Percentiles rank a stretch among this genome's conserved stretches.
Evolutionary conservation across 164 flowering plant species (phyloP).

Genomic region (Vitis amurensis): DNA sequence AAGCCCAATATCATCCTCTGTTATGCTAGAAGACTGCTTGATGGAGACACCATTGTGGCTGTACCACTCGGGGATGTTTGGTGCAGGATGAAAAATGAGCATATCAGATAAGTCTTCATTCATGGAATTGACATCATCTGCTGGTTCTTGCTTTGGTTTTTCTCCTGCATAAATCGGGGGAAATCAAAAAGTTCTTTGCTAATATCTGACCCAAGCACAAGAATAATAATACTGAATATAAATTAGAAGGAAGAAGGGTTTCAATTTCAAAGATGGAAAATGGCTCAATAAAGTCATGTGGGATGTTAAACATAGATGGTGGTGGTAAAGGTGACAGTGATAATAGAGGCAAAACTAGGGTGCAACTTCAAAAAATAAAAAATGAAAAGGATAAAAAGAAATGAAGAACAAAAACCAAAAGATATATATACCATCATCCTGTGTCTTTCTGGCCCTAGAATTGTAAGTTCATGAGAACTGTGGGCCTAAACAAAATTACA

Average conservation of each 20-base stretch:
- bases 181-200: background rate
- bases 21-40: conserved; percentile 34
- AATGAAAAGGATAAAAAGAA: too few relatives aligned
- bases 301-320: too few relatives aligned
- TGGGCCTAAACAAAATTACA: too few relatives aligned
- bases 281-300: too few relatives aligned
- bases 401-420: too few relatives aligned
- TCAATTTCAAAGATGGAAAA: too few relatives aligned
- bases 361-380: too few relatives aligned
- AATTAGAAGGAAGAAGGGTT: background rate
- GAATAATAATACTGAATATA: background rate
- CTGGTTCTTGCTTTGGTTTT: conserved; percentile 14
- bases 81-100: conserved; percentile 1
- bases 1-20: conserved; percentile 36
- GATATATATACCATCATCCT: too few relatives aligned
- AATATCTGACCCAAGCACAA: background rate
- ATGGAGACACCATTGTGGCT: conserved; percentile 36
- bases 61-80: conserved; percentile 16
- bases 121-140: conserved; percentile 5
- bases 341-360: too few relatives aligned
- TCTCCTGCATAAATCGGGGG: conserved; percentile 1
- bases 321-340: too few relatives aligned
- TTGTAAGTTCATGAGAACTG: too few relatives aligned
- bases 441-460: too few relatives aligned
- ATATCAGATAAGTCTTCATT: conserved; percentile 23